Evolutionary conservation across 805 yeast genomes (phyloP), one percentile per base, ranked within the genome.

Genomic region (Yamadazyma scolyti): DNA sequence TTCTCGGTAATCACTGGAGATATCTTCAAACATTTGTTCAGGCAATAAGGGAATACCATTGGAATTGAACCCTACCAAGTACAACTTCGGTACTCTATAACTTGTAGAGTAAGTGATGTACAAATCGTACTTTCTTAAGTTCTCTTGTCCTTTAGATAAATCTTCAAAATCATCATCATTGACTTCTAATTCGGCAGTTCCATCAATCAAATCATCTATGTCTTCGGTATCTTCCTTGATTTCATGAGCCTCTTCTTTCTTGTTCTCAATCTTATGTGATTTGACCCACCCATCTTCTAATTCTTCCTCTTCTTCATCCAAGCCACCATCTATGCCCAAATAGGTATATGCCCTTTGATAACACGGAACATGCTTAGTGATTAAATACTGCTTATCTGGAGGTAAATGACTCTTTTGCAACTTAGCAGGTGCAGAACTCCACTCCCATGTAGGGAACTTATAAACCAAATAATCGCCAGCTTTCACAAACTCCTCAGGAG

Each of bases 381-480:
- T 84, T 24, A 93, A 61, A 44, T 73, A 85, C 60, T 93, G 98
- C 58, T 87, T 93, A 44, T 85, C 89, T 2, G 63, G 61, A 1
- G 98, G 98, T 37, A 93, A 60, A 46, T 87, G 93, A 40, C 77
- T 82, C 41, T 79, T 74, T 28, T 48, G 58, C 30, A 61, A 47
- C 26, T 36, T 46, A 30, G 54, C 49, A 19, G 70, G 61, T 31
- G 61, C 50, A 6, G 53, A 25, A 16, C 58, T 50, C 98, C 98
- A 93, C 40, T 79, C 77, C 98, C 98, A 93, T 1, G 97, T 93
- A 2, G 98, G 97, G 54, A 93, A 93, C 66, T 82, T 85, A 57
- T 78, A 80, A 19, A 81, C 89, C 36, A 93, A 63, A 56, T 87
- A 93, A 55, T 93, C 97, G 14, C 98, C 98, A 3, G 98, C 97